Conservation (phyloP, 2,329 filamentous ascomycete genomes). For the Phoma sp. region DNA sequence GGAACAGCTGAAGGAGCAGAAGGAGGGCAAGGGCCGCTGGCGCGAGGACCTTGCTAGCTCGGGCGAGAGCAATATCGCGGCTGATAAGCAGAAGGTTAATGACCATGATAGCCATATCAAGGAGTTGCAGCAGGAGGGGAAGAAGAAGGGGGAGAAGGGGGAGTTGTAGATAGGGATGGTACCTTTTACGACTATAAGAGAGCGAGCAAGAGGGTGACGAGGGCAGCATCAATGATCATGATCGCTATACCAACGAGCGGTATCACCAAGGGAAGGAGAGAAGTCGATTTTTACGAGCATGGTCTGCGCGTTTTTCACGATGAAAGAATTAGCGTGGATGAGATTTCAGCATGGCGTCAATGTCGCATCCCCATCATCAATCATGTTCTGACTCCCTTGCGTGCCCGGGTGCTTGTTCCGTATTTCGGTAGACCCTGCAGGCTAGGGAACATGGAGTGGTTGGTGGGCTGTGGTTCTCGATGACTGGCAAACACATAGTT, state of each 20-base stretch:
- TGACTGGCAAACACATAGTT: no score
- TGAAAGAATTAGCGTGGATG: neutral
- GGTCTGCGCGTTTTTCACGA: neutral
- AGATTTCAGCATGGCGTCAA: neutral
- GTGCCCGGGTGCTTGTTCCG: neutral
- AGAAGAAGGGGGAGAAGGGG: slow-evolving; percentile 49
- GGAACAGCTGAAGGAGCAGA: slow-evolving; percentile 52
- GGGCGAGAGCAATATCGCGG: slow-evolving; percentile 50
- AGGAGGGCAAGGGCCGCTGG: slow-evolving; percentile 51
- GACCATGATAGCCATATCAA: slow-evolving; percentile 52
- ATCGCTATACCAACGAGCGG: no score
- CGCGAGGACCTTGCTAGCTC: slow-evolving; percentile 51
- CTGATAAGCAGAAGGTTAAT: slow-evolving; percentile 51
- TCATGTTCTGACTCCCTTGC: no score
- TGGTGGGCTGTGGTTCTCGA: no score
- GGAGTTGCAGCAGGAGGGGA: slow-evolving; percentile 53
- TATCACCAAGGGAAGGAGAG: no score
- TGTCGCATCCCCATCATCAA: neutral
- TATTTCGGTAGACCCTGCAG: slow-evolving; percentile 3
- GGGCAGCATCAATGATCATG: no score
- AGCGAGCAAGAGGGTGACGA: no score
- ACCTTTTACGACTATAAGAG: no score
- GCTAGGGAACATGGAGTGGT: neutral
- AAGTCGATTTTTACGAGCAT: no score
- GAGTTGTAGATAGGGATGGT: slow-evolving; percentile 23